phyloP scores from a whole-genome alignment of 768 basidiomycete genomes.

The Pilatotrama ljubarskyi region DNA sequence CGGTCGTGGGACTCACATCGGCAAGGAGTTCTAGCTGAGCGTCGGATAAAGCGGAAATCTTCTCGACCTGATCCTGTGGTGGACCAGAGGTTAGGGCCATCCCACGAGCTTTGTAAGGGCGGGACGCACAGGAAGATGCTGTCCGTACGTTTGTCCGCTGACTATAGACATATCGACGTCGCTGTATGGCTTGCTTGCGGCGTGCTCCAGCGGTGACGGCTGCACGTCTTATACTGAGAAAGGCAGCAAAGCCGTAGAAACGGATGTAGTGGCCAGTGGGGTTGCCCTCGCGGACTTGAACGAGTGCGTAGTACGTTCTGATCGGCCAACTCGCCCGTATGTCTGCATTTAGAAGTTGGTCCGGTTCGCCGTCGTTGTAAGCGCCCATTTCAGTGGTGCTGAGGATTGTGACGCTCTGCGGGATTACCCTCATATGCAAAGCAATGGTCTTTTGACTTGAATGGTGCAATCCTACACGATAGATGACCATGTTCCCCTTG shows the following conservation, averaged over 20 bases:
- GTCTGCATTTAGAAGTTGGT: not conserved
- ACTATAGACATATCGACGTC: not conserved
- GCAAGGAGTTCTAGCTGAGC: slow-evolving; percentile 62
- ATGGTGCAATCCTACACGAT: too few species aligned
- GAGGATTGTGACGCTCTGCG: not conserved
- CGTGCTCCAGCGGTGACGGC: not conserved
- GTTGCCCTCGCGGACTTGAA: not conserved
- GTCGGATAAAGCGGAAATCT: slow-evolving; percentile 56
- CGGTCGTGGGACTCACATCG: slow-evolving; percentile 51
- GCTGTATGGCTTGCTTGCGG: not conserved
- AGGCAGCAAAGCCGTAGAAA: not conserved
- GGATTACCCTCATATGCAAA: too few species aligned
- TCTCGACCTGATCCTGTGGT: slow-evolving; percentile 70
- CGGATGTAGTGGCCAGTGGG: not conserved
- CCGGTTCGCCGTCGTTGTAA: not conserved
- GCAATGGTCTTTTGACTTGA: too few species aligned
- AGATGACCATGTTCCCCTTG: too few species aligned
- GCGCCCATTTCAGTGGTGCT: not conserved
- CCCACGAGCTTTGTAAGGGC: too few species aligned
- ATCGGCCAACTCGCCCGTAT: not conserved
- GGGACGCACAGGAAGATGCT: slow-evolving; percentile 52
- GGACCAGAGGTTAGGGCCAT: not conserved
- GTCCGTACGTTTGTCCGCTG: slow-evolving; percentile 46
- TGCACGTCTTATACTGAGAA: too few species aligned
- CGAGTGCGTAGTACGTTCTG: slow-evolving; percentile 6